Evolutionary conservation across 805 yeast species (phyloP).

Genomic region (Nakazawaea molendinolei): DNA sequence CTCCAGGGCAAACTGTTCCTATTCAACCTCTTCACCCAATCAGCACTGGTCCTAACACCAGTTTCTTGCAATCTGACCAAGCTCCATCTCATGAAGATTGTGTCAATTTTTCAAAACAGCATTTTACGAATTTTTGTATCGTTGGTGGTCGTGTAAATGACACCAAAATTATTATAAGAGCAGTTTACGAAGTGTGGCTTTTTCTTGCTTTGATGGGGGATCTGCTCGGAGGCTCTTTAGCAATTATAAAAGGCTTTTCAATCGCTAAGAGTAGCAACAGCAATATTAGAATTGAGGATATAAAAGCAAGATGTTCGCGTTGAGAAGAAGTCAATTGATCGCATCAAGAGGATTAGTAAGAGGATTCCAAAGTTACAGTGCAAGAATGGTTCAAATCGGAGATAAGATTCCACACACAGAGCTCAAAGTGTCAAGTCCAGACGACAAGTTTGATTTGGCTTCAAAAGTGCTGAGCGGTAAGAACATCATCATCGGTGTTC

Average conservation of each 20-base stretch:
- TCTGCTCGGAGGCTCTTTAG: too few relatives aligned
- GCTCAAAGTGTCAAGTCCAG: slow-evolving; percentile 14
- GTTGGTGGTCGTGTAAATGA: too few relatives aligned
- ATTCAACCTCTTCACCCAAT: neutral
- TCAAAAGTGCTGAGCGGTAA: slow-evolving; percentile 17
- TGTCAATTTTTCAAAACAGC: neutral
- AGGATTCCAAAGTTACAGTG: slow-evolving; percentile 7
- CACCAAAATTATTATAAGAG: too few relatives aligned
- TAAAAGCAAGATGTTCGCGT: neutral
- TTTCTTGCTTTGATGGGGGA: too few relatives aligned
- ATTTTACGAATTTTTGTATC: neutral
- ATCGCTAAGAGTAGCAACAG: too few relatives aligned
- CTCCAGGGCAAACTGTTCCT: neutral
- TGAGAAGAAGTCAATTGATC: neutral
- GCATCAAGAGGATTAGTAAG: slow-evolving; percentile 2
- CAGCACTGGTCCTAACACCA: too few relatives aligned
- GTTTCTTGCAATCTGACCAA: too few relatives aligned
- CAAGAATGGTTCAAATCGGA: slow-evolving; percentile 12
- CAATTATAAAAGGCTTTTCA: too few relatives aligned
- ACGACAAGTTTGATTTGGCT: slow-evolving; percentile 16
- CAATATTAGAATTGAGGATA: too few relatives aligned
- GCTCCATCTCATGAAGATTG: neutral
- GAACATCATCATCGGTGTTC: slow-evolving; percentile 46
- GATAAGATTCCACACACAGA: slow-evolving; percentile 10
- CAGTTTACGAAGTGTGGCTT: too few relatives aligned